phyloP scores from a whole-genome alignment of 2,329 filamentous ascomycete genomes.

The Herpotrichia juniperi region DNA sequence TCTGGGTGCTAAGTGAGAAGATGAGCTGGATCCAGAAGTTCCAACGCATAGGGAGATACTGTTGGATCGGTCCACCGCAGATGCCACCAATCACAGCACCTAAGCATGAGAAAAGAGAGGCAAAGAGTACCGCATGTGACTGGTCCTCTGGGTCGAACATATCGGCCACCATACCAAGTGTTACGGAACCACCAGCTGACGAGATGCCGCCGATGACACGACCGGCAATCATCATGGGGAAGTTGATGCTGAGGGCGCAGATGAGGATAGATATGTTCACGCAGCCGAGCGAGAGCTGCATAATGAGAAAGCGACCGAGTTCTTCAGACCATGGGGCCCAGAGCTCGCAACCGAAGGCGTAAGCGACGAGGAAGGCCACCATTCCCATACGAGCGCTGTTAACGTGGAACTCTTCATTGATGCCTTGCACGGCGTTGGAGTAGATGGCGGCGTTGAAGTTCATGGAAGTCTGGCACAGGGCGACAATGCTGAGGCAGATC shows the following conservation, averaged over 20 bases:
- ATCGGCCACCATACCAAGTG: constrained; percentile 66
- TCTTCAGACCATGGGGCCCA: constrained; percentile 86
- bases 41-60: constrained; percentile 73
- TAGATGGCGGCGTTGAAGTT: constrained; percentile 64
- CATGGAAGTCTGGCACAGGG: constrained; percentile 61
- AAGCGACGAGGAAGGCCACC: constrained; percentile 77
- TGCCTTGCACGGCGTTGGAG: constrained; percentile 56
- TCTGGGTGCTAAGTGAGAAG: constrained; percentile 72
- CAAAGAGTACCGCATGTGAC: constrained; percentile 69
- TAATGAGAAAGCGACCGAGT: constrained; percentile 74
- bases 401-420: constrained; percentile 68
- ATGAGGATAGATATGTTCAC: constrained; percentile 73
- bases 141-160: constrained; percentile 64
- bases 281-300: constrained; percentile 73
- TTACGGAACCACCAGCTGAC: constrained; percentile 68
- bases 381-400: constrained; percentile 63
- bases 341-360: constrained; percentile 84
- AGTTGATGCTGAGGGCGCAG: constrained; percentile 73
- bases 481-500: constrained; percentile 58
- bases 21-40: constrained; percentile 85
- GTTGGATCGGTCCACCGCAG: constrained; percentile 77
- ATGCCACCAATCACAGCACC: constrained; percentile 78
- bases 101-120: constrained; percentile 70
- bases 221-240: constrained; percentile 70
- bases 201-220: constrained; percentile 43